These are phyloP conservation scores for Russula brevipes DNA, from an alignment of 768 basidiomycete species.

Conservation along the genomic window DNA sequence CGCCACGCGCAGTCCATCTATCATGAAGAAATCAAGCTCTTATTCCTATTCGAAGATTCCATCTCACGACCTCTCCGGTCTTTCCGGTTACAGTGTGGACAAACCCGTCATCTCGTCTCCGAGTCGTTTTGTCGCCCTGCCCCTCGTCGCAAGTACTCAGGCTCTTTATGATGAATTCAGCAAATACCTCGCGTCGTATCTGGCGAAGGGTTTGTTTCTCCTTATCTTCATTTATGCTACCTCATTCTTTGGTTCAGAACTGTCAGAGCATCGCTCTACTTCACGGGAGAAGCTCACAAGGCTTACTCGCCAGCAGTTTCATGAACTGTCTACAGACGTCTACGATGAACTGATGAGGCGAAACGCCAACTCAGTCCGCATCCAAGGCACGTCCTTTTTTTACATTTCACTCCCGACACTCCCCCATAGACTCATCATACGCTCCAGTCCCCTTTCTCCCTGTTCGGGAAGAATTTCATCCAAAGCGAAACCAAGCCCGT, in stretches of 20 bases:
- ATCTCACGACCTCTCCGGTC: slow-evolving; percentile 81
- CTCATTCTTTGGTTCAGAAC: slow-evolving; percentile 40
- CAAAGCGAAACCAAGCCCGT: slow-evolving; percentile 95
- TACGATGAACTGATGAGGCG: slow-evolving; percentile 90
- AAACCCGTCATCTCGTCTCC: slow-evolving; percentile 50
- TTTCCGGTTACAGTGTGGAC: slow-evolving; percentile 78
- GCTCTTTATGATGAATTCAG: slow-evolving; percentile 56
- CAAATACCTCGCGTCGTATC: slow-evolving; percentile 64
- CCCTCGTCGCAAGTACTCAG: slow-evolving; percentile 25
- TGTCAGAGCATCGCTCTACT: slow-evolving; percentile 67
- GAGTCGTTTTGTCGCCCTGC: slow-evolving; percentile 46
- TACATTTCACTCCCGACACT: not conserved
- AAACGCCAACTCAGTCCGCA: slow-evolving; percentile 52
- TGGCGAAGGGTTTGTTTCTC: slow-evolving; percentile 54
- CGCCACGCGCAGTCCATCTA: not conserved
- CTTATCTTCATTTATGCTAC: slow-evolving; percentile 2
- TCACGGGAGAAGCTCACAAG: slow-evolving; percentile 89
- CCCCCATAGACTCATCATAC: not conserved
- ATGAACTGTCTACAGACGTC: slow-evolving; percentile 95
- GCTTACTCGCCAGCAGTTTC: slow-evolving; percentile 91
- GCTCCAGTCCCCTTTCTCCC: slow-evolving; percentile 79
- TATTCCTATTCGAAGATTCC: slow-evolving; percentile 44
- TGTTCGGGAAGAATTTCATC: slow-evolving; percentile 88
- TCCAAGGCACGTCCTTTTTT: slow-evolving; percentile 48
- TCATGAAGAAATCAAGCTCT: slow-evolving; percentile 48